These are phyloP conservation scores for Candida andamanensis DNA, from an alignment of 805 yeast species.

Conservation along the genomic window DNA sequence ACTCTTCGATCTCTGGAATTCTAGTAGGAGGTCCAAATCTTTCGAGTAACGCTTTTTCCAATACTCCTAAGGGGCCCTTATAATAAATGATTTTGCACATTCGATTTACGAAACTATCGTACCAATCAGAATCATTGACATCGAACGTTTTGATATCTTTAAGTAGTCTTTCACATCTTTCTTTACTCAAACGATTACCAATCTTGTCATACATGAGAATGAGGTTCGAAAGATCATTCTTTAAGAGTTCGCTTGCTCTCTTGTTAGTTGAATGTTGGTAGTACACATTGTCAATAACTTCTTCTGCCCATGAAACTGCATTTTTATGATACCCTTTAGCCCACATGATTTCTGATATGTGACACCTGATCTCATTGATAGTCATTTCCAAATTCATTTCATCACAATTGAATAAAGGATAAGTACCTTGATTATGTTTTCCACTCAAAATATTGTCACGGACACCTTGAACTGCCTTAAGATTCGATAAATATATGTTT, in stretches of 20 bases:
- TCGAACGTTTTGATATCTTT: conserved; percentile 23
- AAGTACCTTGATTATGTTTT: conserved; percentile 19
- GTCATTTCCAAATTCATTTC: conserved; percentile 21
- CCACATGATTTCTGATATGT: conserved; percentile 40
- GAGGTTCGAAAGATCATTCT: conserved; percentile 27
- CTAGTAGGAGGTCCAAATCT: conserved; percentile 32
- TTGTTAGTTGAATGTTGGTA: conserved; percentile 22
- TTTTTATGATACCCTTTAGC: conserved; percentile 32
- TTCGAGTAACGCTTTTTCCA: conserved; percentile 36
- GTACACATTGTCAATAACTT: conserved; percentile 33
- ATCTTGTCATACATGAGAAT: conserved; percentile 25
- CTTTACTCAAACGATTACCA: conserved; percentile 18
- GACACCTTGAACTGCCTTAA: conserved; percentile 20
- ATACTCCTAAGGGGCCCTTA: conserved; percentile 38
- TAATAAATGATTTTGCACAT: conserved; percentile 35
- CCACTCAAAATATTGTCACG: conserved; percentile 14
- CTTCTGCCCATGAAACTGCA: conserved; percentile 40
- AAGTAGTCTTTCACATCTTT: conserved; percentile 24
- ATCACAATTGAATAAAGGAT: conserved; percentile 35
- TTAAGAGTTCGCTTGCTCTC: conserved; percentile 24
- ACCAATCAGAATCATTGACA: conserved; percentile 24
- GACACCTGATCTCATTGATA: conserved; percentile 31
- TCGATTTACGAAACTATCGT: conserved; percentile 26
- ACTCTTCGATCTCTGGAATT: conserved; percentile 35
- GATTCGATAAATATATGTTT: conserved; percentile 33